These are phyloP conservation scores for Colletotrichum sp. DNA, from an alignment of 2,329 filamentous ascomycete species.

Conservation along the genomic window DNA sequence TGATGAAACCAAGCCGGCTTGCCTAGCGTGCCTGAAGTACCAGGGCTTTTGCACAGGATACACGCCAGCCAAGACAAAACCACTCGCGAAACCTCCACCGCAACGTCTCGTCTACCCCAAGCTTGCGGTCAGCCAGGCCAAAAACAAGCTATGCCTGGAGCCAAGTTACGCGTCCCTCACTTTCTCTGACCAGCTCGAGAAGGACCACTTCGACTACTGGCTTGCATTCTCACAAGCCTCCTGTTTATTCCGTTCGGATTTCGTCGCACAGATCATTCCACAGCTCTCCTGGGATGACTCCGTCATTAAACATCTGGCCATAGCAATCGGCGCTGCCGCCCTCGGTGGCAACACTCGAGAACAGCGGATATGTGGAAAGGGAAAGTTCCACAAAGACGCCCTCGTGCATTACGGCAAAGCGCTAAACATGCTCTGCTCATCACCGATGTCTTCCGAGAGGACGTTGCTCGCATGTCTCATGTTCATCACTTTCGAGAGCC, in stretches of 20 bases:
- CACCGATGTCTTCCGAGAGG: conserved; percentile 35
- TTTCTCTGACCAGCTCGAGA: conserved; percentile 5
- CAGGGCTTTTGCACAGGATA: background rate
- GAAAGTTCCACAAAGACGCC: conserved; percentile 35
- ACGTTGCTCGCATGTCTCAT: conserved; percentile 38
- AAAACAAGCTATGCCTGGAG: background rate
- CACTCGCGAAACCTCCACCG: background rate
- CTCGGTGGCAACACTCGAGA: background rate
- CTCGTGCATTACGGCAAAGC: conserved; percentile 45
- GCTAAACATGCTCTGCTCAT: conserved; percentile 35
- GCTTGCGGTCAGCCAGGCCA: background rate
- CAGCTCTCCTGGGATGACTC: conserved; percentile 10
- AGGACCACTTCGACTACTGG: conserved; percentile 6
- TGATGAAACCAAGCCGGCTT: conserved; percentile 5
- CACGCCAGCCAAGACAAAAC: background rate
- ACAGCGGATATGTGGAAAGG: background rate
- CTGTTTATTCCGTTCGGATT: background rate
- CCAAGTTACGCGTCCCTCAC: background rate
- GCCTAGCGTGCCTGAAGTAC: conserved; percentile 4
- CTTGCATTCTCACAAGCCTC: background rate
- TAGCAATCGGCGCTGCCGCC: conserved; percentile 40
- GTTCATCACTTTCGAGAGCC: conserved; percentile 45
- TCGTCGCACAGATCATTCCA: conserved; percentile 16
- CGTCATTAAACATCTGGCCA: conserved; percentile 39
- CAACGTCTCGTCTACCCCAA: background rate